phyloP scores from a whole-genome alignment of 108 stramenopile species.

The Ochromonas danica region DNA sequence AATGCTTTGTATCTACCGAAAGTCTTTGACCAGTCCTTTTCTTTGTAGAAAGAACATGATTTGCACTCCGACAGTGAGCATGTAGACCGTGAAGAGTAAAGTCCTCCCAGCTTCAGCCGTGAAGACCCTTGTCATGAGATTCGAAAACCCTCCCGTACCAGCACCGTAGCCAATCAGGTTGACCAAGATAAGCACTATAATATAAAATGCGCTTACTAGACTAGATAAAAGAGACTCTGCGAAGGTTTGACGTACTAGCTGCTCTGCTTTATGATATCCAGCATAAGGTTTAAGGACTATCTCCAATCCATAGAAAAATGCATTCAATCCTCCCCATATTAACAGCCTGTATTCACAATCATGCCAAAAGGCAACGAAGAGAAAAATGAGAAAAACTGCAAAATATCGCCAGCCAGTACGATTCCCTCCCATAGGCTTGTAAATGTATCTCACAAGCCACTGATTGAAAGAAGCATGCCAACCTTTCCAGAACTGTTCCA shows the following conservation, averaged over 20 bases:
- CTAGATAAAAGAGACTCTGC: not conserved
- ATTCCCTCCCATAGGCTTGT: conserved; percentile 58
- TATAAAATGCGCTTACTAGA: conserved; percentile 36
- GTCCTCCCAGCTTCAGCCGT: too few relatives aligned
- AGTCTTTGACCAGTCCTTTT: too few relatives aligned
- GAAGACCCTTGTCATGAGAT: too few relatives aligned
- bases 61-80: too few relatives aligned
- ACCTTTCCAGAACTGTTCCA: conserved; percentile 59
- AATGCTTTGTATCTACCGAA: too few relatives aligned
- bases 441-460: conserved; percentile 65
- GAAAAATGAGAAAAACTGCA: conserved; percentile 57
- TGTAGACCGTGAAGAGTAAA: too few relatives aligned
- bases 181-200: conserved; percentile 53
- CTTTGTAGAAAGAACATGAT: too few relatives aligned
- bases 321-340: conserved; percentile 58
- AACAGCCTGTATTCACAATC: conserved; percentile 59
- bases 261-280: not conserved
- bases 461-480: conserved; percentile 64
- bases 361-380: conserved; percentile 65
- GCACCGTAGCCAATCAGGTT: conserved; percentile 57
- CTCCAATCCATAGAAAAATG: conserved; percentile 52
- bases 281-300: conserved; percentile 34
- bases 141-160: conserved; percentile 32
- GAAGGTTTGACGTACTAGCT: not conserved
- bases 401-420: conserved; percentile 34